phyloP scores from a whole-genome alignment of 1,284 basidiomycete genomes.

The Ganoderma sp. region DNA sequence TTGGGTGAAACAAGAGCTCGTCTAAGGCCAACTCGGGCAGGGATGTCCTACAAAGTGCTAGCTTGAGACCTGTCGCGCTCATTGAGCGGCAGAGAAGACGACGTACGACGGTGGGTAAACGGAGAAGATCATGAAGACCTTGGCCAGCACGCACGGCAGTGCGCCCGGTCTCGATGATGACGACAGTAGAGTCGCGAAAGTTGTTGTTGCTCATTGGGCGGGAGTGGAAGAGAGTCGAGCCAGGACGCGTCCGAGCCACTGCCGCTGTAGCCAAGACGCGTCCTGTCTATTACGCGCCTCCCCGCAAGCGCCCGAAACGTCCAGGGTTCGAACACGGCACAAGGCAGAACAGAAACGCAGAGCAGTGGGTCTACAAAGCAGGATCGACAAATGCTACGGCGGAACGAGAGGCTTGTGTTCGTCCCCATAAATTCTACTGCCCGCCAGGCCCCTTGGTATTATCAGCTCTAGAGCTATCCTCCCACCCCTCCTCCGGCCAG shows the following conservation, averaged over 20 bases:
- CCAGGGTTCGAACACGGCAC: slow-evolving; percentile 1
- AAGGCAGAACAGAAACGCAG: not conserved
- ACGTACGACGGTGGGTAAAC: slow-evolving; percentile 74
- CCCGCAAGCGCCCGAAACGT: slow-evolving; percentile 18
- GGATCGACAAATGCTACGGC: slow-evolving; percentile 18
- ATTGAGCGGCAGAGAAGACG: not conserved
- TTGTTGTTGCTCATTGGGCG: slow-evolving; percentile 48
- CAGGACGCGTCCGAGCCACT: slow-evolving; percentile 7
- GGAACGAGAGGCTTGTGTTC: not conserved
- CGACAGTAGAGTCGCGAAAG: slow-evolving; percentile 82
- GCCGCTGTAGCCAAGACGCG: not conserved
- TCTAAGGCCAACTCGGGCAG: slow-evolving; percentile 77
- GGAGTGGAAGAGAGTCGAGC: slow-evolving; percentile 11
- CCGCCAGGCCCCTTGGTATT: not conserved
- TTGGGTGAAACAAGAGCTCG: slow-evolving; percentile 40
- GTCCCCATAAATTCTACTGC: not conserved
- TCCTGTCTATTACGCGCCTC: not conserved
- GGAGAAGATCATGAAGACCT: slow-evolving; percentile 83
- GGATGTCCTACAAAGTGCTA: slow-evolving; percentile 57
- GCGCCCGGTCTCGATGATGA: slow-evolving; percentile 81
- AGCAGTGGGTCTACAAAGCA: slow-evolving; percentile 17
- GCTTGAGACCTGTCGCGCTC: slow-evolving; percentile 12
- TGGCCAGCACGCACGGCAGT: slow-evolving; percentile 77
- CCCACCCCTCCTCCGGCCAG: slow-evolving; percentile 28
- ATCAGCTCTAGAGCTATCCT: not conserved